These are phyloP conservation scores for Isoetes taiwanensis DNA, from an alignment of 75 land plant genomes.

Conservation along the genomic window DNA sequence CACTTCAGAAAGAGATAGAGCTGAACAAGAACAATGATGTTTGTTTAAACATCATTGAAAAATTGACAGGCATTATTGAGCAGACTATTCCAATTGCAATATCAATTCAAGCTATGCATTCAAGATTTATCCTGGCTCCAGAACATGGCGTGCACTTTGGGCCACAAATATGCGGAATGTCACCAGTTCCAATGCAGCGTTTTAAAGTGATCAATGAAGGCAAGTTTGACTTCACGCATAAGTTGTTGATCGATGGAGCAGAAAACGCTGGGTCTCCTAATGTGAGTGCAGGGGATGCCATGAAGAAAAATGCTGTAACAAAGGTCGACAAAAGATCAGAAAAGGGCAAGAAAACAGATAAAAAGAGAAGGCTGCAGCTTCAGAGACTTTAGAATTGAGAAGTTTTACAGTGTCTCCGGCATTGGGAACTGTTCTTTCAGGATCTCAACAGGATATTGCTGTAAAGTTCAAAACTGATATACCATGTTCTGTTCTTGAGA, in stretches of 20 bases:
- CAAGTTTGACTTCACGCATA: conserved; percentile 8
- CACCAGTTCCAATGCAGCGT: conserved; percentile 6
- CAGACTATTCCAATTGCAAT: conserved; percentile 9
- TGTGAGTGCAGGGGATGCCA: conserved; percentile 1
- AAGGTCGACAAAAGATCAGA: conserved; percentile 8
- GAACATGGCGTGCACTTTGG: conserved; percentile 30
- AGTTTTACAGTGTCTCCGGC: conserved; percentile 12
- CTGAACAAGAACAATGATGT: conserved; percentile 11
- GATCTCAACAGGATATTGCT: conserved; percentile 10
- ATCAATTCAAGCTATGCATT: conserved; percentile 14
- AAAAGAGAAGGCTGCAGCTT: not conserved
- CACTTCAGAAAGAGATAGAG: conserved; percentile 10
- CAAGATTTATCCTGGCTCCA: conserved; percentile 15
- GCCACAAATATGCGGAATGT: conserved; percentile 15
- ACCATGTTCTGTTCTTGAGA: conserved; percentile 8
- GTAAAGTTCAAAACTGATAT: conserved; percentile 16
- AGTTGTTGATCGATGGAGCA: conserved; percentile 3
- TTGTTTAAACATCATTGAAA: conserved; percentile 12
- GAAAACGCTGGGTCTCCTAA: not conserved
- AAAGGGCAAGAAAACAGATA: conserved; percentile 9
- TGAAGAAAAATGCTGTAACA: conserved; percentile 1
- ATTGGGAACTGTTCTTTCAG: conserved; percentile 16
- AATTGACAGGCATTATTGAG: conserved; percentile 6
- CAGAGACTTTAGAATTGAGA: conserved; percentile 9
- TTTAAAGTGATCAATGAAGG: conserved; percentile 15